Evolutionary conservation across 805 yeast species (phyloP).

Genomic region (Wickerhamiella lipophila): DNA sequence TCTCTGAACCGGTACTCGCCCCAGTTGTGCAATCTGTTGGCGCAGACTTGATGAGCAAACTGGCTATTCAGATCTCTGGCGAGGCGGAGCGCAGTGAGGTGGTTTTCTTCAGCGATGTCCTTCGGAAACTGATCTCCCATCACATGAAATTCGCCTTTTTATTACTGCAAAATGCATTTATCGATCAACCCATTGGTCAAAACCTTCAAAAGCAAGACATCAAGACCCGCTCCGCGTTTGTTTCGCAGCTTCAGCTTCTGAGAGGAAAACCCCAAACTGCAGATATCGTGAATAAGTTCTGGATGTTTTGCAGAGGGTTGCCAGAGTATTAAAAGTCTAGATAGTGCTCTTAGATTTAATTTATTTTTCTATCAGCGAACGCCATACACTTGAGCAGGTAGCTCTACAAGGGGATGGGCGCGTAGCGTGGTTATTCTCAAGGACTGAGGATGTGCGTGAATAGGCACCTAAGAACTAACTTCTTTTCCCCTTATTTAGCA

Average conservation of each 20-base stretch:
- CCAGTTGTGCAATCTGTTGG: conserved; percentile 26
- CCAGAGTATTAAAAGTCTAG: conserved; percentile 23
- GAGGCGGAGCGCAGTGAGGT: conserved; percentile 34
- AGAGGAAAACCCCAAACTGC: conserved; percentile 25
- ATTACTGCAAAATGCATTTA: conserved; percentile 14
- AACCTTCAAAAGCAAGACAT: conserved; percentile 13
- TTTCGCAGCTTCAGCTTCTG: conserved; percentile 24
- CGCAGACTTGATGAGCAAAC: conserved; percentile 25
- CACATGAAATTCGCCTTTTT: conserved; percentile 14
- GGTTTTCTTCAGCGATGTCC: conserved; percentile 32
- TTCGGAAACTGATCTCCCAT: conserved; percentile 28
- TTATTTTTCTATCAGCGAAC: too few relatives aligned
- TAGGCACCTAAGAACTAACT: too few relatives aligned
- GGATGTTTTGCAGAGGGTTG: conserved; percentile 27
- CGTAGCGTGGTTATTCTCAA: too few relatives aligned
- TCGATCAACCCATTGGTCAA: conserved; percentile 16
- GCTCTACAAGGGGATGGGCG: too few relatives aligned
- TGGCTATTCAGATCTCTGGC: conserved; percentile 34
- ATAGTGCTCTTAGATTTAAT: too few relatives aligned
- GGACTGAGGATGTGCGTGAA: too few relatives aligned
- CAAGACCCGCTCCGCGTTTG: conserved; percentile 20
- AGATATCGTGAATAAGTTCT: conserved; percentile 24
- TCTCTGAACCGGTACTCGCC: conserved; percentile 20
- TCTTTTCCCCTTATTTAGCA: too few relatives aligned
- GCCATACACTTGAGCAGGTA: too few relatives aligned